Conservation (phyloP, 2,329 filamentous ascomycete genomes). For the Verticillium nubilum region DNA sequence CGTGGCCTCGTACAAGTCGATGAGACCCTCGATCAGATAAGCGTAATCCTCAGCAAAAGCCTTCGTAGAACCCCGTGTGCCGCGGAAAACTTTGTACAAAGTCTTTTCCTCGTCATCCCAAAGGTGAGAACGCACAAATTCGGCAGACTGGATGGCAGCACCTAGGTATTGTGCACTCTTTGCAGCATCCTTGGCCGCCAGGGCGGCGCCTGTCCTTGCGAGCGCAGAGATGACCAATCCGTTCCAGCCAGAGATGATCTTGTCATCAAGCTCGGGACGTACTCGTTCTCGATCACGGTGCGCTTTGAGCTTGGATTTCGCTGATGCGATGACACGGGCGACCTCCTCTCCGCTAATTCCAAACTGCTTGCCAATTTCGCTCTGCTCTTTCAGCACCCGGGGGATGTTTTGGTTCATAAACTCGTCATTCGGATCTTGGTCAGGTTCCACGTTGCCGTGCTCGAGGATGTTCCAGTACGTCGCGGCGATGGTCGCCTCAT, state of each 20-base stretch:
- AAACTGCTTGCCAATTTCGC: constrained; percentile 69
- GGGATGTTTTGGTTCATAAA: constrained; percentile 93
- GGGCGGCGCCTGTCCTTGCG: constrained; percentile 64
- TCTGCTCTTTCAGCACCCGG: constrained; percentile 60
- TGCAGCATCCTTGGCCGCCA: constrained; percentile 54
- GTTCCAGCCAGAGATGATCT: constrained; percentile 83
- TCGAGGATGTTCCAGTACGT: constrained; percentile 79
- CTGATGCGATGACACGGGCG: constrained; percentile 58
- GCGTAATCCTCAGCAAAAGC: constrained; percentile 95
- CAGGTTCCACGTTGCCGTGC: constrained; percentile 78
- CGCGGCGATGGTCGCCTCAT: constrained; percentile 58
- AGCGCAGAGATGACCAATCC: constrained; percentile 81
- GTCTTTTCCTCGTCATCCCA: constrained; percentile 60
- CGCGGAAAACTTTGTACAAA: constrained; percentile 70
- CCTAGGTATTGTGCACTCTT: constrained; percentile 56
- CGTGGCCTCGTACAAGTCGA: constrained; percentile 81
- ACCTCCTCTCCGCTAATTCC: constrained; percentile 66
- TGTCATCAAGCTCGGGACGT: constrained; percentile 76
- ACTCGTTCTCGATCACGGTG: constrained; percentile 71
- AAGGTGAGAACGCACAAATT: constrained; percentile 67
- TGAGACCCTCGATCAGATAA: constrained; percentile 74
- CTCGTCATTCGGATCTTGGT: constrained; percentile 86
- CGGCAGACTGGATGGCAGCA: constrained; percentile 62
- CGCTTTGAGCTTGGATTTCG: constrained; percentile 61
- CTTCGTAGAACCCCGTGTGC: constrained; percentile 56